Percentiles rank a stretch among this genome's conserved stretches.
These are phyloP conservation scores for Mycena chlorophos DNA, from an alignment of 768 basidiomycete species.

Conservation along the genomic window DNA sequence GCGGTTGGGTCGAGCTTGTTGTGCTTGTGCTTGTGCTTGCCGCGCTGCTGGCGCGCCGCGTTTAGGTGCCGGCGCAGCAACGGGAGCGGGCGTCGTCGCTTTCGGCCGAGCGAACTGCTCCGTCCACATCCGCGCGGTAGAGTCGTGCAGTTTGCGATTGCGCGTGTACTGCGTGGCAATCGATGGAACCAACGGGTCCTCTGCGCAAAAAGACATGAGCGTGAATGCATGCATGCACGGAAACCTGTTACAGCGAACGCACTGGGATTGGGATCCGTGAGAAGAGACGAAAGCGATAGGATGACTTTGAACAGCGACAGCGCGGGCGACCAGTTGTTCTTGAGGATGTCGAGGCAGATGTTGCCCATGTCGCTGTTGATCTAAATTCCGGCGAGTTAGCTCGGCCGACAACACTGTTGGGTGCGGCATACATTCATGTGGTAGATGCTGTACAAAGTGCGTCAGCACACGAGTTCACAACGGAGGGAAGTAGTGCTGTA, in stretches of 20 bases:
- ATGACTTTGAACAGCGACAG: conserved; percentile 93
- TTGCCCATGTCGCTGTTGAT: conserved; percentile 73
- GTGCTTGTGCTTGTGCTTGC: conserved; percentile 37
- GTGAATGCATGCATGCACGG: background rate
- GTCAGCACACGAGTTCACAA: background rate
- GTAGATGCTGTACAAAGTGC: conserved; percentile 59
- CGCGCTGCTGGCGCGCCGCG: conserved; percentile 21
- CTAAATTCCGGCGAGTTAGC: conserved; percentile 41
- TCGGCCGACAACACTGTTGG: conserved; percentile 1
- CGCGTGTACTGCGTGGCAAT: conserved; percentile 71
- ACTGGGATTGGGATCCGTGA: conserved; percentile 95
- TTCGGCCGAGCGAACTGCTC: conserved; percentile 63
- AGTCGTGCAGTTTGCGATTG: conserved; percentile 70
- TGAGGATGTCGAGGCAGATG: conserved; percentile 89
- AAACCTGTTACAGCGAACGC: too few species aligned
- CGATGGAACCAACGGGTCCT: conserved; percentile 72
- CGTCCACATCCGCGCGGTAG: conserved; percentile 78
- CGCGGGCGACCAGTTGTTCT: conserved; percentile 93
- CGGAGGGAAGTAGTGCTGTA: background rate
- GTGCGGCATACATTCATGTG: conserved; percentile 69
- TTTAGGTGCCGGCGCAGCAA: conserved; percentile 12
- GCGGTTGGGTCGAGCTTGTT: conserved; percentile 22
- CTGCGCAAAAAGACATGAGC: conserved; percentile 35
- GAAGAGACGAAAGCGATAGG: conserved; percentile 86
- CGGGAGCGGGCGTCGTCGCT: conserved; percentile 29